Conservation (phyloP, 768 basidiomycete species). For the Mrakia gelida region DNA sequence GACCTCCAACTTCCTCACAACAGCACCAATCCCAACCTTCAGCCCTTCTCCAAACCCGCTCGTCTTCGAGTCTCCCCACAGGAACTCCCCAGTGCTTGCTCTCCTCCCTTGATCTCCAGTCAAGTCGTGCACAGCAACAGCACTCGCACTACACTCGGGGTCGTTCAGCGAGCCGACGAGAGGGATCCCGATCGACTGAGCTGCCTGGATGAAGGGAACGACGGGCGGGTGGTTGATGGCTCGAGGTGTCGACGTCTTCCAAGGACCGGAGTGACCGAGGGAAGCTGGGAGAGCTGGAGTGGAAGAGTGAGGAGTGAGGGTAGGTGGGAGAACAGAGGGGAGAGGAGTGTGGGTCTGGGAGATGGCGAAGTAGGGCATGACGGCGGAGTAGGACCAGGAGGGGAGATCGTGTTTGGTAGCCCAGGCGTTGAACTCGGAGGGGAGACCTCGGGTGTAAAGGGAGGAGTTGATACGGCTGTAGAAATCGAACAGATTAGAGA, state of each 20-base stretch:
- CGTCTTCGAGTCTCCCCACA: background rate
- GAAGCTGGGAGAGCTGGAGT: background rate
- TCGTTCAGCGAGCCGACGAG: slow-evolving; percentile 29
- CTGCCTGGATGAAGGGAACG: slow-evolving; percentile 15
- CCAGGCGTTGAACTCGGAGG: slow-evolving; percentile 31
- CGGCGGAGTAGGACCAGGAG: slow-evolving; percentile 19
- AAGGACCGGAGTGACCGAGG: slow-evolving; percentile 20
- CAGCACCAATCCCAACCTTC: slow-evolving; percentile 24
- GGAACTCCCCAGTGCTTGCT: slow-evolving; percentile 22
- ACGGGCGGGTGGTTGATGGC: slow-evolving; percentile 21
- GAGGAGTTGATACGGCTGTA: slow-evolving; percentile 7
- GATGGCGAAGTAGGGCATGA: slow-evolving; percentile 26
- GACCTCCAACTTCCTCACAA: slow-evolving; percentile 23
- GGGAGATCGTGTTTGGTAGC: slow-evolving; percentile 21
- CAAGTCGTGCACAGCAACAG: slow-evolving; percentile 29
- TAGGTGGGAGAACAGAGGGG: slow-evolving; percentile 5
- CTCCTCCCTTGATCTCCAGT: slow-evolving; percentile 30
- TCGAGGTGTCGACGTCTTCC: slow-evolving; percentile 25
- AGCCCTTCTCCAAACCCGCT: slow-evolving; percentile 22
- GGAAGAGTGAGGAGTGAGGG: slow-evolving; percentile 2
- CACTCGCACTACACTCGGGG: slow-evolving; percentile 15
- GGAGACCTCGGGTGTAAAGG: slow-evolving; percentile 31
- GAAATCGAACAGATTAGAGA: background rate
- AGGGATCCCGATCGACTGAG: slow-evolving; percentile 21
- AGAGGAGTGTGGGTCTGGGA: slow-evolving; percentile 13